Evolutionary conservation across 257 asterid genomes (phyloP).

Genomic region (Fraxinus americana): DNA sequence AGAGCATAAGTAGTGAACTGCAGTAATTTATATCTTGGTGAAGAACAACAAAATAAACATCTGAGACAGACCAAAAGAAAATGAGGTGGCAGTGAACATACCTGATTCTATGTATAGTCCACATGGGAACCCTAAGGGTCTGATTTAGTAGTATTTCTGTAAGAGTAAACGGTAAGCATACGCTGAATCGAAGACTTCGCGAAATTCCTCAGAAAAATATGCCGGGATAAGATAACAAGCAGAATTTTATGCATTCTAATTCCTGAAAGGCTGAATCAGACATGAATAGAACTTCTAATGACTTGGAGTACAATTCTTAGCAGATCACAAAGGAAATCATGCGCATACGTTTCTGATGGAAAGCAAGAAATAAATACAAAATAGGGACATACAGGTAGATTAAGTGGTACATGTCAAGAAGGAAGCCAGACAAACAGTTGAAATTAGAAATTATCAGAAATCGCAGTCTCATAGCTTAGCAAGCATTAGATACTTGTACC

Average conservation of each 20-base stretch:
- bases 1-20: neutral
- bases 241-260: neutral
- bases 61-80: neutral
- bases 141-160: neutral
- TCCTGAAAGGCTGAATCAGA: neutral
- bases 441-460: neutral
- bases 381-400: neutral
- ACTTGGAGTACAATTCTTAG: neutral
- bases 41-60: neutral
- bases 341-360: neutral
- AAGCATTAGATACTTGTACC: neutral
- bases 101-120: neutral
- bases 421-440: neutral
- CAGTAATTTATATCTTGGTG: neutral
- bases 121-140: neutral
- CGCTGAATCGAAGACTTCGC: neutral
- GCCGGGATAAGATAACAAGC: neutral
- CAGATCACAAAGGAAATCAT: neutral
- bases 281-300: neutral
- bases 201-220: neutral
- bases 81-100: neutral
- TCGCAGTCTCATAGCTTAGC: neutral
- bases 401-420: neutral
- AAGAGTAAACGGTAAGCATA: neutral
- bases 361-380: neutral